Conservation (phyloP, 495 filamentous ascomycete genomes). For the Astrothelium subdiscretum region DNA sequence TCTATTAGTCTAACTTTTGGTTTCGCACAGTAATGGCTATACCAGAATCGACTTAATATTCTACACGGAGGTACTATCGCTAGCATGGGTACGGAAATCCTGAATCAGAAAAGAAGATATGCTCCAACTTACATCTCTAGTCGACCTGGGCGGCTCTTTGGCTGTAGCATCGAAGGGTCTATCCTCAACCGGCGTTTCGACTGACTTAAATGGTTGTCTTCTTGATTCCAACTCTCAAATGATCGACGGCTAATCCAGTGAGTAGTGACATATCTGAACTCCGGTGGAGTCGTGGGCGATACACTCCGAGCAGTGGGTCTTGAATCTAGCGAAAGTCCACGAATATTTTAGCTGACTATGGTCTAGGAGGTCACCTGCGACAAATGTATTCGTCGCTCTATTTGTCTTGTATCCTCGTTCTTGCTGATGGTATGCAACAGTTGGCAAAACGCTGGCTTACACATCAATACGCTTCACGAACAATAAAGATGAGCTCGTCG, state of each 20-base stretch:
- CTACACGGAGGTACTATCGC: conserved; percentile 93
- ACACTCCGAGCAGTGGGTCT: conserved; percentile 47
- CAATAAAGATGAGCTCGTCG: conserved; percentile 62
- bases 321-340: conserved; percentile 13
- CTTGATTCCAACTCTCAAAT: not conserved
- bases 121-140: conserved; percentile 25
- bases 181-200: conserved; percentile 83
- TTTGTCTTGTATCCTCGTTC: not conserved
- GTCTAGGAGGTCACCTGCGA: conserved; percentile 61
- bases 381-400: conserved; percentile 68
- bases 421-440: conserved; percentile 31
- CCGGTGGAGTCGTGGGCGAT: conserved; percentile 75
- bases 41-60: conserved; percentile 75
- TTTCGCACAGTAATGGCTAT: not conserved
- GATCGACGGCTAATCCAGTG: not conserved
- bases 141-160: conserved; percentile 85
- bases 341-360: conserved; percentile 18
- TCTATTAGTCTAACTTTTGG: no score
- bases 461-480: conserved; percentile 75
- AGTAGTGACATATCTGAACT: conserved; percentile 78
- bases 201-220: conserved; percentile 69
- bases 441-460: conserved; percentile 86
- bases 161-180: conserved; percentile 85
- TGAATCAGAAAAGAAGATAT: not conserved
- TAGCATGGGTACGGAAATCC: conserved; percentile 53